These are phyloP conservation scores for Pseudogymnoascus sp. DNA, from an alignment of 2,329 filamentous ascomycete genomes.

Conservation along the genomic window DNA sequence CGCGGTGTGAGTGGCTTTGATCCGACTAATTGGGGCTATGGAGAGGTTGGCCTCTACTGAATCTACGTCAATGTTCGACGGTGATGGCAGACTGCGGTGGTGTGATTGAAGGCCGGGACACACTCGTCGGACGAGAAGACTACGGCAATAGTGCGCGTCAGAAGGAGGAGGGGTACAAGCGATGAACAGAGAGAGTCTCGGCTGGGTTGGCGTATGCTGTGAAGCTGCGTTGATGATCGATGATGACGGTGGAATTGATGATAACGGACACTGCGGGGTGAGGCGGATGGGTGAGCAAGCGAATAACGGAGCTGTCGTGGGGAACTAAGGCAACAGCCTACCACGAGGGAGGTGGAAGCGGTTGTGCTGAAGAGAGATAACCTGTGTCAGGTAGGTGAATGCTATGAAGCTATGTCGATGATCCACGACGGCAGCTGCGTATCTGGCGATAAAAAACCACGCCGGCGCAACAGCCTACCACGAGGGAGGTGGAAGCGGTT, in stretches of 20 bases:
- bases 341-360: not conserved
- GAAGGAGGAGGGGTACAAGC: not conserved
- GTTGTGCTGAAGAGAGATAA: not conserved
- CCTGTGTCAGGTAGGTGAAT: not conserved
- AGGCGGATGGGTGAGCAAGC: not conserved
- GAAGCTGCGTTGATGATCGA: not conserved
- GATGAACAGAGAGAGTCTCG: not conserved
- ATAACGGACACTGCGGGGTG: not conserved
- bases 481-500: not conserved
- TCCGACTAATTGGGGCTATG: not conserved
- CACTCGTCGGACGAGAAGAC: not conserved
- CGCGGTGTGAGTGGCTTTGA: not conserved
- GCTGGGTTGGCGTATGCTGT: not conserved
- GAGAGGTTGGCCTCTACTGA: not conserved
- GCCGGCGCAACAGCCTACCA: not conserved
- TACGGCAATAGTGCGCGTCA: not conserved
- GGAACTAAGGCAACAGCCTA: not conserved
- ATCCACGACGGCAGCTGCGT: not conserved
- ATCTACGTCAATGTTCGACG: not conserved
- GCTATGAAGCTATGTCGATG: not conserved
- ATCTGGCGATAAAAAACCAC: not conserved
- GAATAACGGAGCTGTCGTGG: not conserved
- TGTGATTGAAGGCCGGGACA: not conserved
- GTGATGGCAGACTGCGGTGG: not conserved
- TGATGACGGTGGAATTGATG: not conserved